phyloP scores from a whole-genome alignment of 2,329 filamentous ascomycete genomes.

The Botryotinia narcissicola region DNA sequence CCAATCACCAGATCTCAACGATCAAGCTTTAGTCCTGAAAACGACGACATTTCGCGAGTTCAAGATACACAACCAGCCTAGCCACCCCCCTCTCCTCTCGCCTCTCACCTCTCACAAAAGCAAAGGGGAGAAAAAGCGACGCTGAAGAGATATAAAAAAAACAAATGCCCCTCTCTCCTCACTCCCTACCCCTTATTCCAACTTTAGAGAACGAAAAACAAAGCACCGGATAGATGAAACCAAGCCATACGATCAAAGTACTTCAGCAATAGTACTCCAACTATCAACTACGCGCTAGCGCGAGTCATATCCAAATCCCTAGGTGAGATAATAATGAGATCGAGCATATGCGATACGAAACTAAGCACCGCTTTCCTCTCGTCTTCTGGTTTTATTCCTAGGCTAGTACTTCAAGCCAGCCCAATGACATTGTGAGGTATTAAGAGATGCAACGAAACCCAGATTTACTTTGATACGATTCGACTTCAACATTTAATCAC shows the following conservation, averaged over 20 bases:
- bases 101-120: not conserved
- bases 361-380: fast-evolving
- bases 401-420: fast-evolving
- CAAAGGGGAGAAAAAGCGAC: not conserved
- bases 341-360: not conserved
- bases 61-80: not conserved
- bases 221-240: not conserved
- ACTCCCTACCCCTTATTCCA: not conserved
- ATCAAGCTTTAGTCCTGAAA: not conserved
- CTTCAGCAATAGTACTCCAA: not conserved
- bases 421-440: not conserved
- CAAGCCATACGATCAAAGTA: not conserved
- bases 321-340: too few species aligned
- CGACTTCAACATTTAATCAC: not conserved
- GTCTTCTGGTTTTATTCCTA: not conserved
- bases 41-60: not conserved
- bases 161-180: fast-evolving
- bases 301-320: too few species aligned
- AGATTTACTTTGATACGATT: not conserved
- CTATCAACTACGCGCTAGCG: not conserved
- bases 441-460: not conserved
- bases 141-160: not conserved
- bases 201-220: not conserved
- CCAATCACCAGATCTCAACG: not conserved
- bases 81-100: not conserved